These are phyloP conservation scores for Phragmites australis DNA, from an alignment of 176 grass and related monocot species.

Conservation along the genomic window DNA sequence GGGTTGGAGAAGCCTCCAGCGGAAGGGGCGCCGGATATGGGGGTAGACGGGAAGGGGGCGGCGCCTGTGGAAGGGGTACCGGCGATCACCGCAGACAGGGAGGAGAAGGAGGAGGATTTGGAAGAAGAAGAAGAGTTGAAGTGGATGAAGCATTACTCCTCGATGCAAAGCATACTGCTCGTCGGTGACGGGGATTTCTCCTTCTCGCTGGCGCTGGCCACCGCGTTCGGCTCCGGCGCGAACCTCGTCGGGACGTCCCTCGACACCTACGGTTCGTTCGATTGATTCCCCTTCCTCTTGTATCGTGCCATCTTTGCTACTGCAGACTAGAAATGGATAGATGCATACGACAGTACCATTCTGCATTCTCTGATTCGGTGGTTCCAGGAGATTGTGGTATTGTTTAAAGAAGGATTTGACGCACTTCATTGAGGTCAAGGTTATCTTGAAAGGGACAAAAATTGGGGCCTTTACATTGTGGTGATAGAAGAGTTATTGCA, in stretches of 20 bases:
- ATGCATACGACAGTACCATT: not conserved
- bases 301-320: not conserved
- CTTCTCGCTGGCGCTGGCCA: slow-evolving; percentile 59
- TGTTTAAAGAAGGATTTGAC: not conserved
- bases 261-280: slow-evolving; percentile 43
- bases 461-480: not conserved
- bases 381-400: not conserved
- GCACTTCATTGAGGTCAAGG: not conserved
- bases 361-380: not conserved
- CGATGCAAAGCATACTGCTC: slow-evolving; percentile 46
- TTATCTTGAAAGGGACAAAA: not conserved
- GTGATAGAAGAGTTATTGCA: not conserved
- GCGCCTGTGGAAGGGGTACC: too few species aligned
- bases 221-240: slow-evolving; percentile 53
- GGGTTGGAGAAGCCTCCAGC: not conserved
- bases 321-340: not conserved
- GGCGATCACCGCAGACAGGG: too few species aligned
- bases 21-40: too few species aligned
- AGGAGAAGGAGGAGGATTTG: too few species aligned
- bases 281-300: not conserved
- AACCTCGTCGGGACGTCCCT: slow-evolving; percentile 63
- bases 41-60: too few species aligned
- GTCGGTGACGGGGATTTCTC: slow-evolving; percentile 64
- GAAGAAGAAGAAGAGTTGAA: slow-evolving; percentile 31
- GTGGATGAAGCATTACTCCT: slow-evolving; percentile 51